phyloP scores from a whole-genome alignment of 73 alveolate genomes.

The Stentor coeruleus region DNA sequence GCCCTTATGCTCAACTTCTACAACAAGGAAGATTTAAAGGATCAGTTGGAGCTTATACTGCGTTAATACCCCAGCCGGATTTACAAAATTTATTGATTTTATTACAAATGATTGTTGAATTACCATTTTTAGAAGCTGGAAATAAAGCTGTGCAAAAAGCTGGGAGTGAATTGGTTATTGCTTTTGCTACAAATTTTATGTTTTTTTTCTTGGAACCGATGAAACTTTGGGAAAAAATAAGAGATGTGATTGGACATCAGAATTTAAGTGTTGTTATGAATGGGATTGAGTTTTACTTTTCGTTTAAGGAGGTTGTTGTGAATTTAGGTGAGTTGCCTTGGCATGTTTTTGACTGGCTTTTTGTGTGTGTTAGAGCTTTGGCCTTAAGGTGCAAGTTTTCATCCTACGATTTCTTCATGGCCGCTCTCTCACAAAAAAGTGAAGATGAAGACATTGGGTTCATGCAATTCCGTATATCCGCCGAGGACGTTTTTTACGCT shows the following conservation, averaged over 20 bases:
- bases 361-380: neutral
- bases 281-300: neutral
- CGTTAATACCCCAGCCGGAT: neutral
- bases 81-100: neutral
- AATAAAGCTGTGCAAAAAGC: neutral
- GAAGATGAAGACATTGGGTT: conserved; percentile 1
- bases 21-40: neutral
- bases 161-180: neutral
- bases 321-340: neutral
- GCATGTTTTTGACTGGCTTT: neutral
- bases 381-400: neutral
- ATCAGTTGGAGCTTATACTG: neutral
- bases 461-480: neutral
- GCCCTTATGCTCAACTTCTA: neutral
- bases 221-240: neutral
- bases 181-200: neutral
- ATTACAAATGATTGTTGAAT: neutral
- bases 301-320: neutral
- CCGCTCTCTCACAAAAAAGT: neutral
- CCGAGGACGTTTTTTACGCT: conserved; percentile 16
- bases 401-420: neutral
- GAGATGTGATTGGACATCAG: neutral
- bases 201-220: neutral
- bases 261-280: neutral
- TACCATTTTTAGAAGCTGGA: neutral